A percentile compares a stretch with the other conserved stretches of the same genome.
These are phyloP conservation scores for Aspergillus aculeatinus DNA, from an alignment of 2,329 filamentous ascomycete species.

Conservation along the genomic window DNA sequence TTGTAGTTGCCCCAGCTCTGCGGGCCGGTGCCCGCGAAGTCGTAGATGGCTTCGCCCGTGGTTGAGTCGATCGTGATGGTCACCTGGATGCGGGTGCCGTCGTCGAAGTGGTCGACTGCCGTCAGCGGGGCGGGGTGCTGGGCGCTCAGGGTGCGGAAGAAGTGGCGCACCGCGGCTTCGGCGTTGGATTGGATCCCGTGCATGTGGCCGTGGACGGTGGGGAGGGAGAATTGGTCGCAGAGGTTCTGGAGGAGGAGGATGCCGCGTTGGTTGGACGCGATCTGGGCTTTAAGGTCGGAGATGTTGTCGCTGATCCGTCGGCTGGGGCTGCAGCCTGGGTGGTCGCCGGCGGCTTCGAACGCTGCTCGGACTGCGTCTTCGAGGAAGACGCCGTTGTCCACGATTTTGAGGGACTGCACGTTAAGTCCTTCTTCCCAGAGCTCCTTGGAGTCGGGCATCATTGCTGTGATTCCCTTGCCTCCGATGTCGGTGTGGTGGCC, in stretches of 20 bases:
- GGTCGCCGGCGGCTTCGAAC: too few species aligned
- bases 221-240: too few species aligned
- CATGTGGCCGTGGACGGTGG: too few species aligned
- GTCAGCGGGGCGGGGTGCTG: slow-evolving; percentile 59
- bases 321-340: too few species aligned
- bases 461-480: slow-evolving; percentile 55
- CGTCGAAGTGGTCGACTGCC: slow-evolving; percentile 79
- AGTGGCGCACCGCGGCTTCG: slow-evolving; percentile 65
- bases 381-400: slow-evolving; percentile 41
- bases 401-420: slow-evolving; percentile 33
- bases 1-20: slow-evolving; percentile 74
- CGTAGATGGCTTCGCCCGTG: slow-evolving; percentile 67
- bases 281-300: too few species aligned
- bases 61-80: slow-evolving; percentile 68
- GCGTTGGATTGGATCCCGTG: slow-evolving; percentile 64
- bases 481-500: slow-evolving; percentile 70
- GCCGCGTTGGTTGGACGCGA: too few species aligned
- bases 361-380: too few species aligned
- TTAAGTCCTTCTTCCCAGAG: slow-evolving; percentile 42
- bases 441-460: slow-evolving; percentile 39
- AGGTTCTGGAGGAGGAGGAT: too few species aligned
- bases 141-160: slow-evolving; percentile 51
- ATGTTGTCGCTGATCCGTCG: too few species aligned
- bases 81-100: slow-evolving; percentile 73
- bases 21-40: slow-evolving; percentile 73